These are phyloP conservation scores for Diaporthe helianthi DNA, from an alignment of 2,329 filamentous ascomycete species.

Conservation along the genomic window DNA sequence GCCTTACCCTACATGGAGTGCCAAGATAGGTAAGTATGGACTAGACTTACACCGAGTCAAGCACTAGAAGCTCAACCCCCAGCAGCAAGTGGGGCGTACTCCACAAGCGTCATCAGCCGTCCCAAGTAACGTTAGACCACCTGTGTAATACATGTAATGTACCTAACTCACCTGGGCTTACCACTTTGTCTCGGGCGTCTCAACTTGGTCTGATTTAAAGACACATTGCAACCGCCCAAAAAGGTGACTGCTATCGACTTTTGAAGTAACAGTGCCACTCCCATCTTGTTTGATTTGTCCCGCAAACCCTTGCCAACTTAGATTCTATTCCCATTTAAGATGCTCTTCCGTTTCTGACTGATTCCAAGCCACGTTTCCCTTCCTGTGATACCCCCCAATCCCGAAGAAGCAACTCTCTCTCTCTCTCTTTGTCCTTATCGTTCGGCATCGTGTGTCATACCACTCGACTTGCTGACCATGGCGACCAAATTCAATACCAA, in stretches of 20 bases:
- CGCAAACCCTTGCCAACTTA: not conserved
- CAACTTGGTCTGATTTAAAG: constrained; percentile 26
- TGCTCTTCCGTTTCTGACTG: not conserved
- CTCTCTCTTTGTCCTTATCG: not conserved
- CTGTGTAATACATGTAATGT: not conserved
- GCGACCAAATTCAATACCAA: constrained; percentile 70
- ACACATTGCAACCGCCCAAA: constrained; percentile 34
- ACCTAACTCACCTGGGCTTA: not conserved
- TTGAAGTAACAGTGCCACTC: not conserved
- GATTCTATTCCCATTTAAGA: not conserved
- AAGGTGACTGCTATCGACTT: not conserved
- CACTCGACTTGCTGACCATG: constrained; percentile 42
- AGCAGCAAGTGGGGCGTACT: constrained; percentile 20
- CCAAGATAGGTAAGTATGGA: not conserved
- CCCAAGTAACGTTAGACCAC: no score
- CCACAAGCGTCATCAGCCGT: constrained; percentile 32
- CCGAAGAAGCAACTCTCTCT: no score
- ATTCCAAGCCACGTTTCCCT: constrained; percentile 13
- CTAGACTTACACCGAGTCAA: not conserved
- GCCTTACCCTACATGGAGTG: not conserved
- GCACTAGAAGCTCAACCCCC: not conserved
- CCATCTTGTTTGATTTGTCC: constrained; percentile 5
- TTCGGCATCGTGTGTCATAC: not conserved
- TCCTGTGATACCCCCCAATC: constrained; percentile 27
- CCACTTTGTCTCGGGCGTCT: not conserved